These are phyloP conservation scores for Cyclanthera cordifolia DNA, from an alignment of 306 rosid genomes.

Conservation along the genomic window DNA sequence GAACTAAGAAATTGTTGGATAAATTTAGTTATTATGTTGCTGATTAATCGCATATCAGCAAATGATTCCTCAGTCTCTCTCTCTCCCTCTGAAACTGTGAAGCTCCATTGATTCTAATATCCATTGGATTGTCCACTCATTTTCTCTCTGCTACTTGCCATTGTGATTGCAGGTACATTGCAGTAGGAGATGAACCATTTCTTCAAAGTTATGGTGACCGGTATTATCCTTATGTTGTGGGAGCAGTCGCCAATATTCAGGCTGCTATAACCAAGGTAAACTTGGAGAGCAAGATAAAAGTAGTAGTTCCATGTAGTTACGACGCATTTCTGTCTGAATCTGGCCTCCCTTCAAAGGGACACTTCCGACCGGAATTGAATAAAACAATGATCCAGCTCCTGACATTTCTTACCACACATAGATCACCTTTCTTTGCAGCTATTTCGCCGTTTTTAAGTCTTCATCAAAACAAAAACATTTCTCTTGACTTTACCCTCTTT, in stretches of 20 bases:
- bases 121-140: slow-evolving; percentile 2
- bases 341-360: slow-evolving; percentile 45
- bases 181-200: slow-evolving; percentile 86
- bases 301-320: slow-evolving; percentile 88
- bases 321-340: slow-evolving; percentile 58
- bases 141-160: slow-evolving; percentile 19
- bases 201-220: slow-evolving; percentile 60
- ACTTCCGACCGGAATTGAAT: slow-evolving; percentile 66
- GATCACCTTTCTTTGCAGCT: slow-evolving; percentile 63
- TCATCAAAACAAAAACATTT: slow-evolving; percentile 56
- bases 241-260: slow-evolving; percentile 68
- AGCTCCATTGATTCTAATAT: slow-evolving; percentile 13
- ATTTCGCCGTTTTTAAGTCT: slow-evolving; percentile 54
- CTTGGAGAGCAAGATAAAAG: slow-evolving; percentile 54
- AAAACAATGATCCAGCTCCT: slow-evolving; percentile 76
- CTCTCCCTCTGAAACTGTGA: neutral
- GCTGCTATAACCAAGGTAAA: slow-evolving; percentile 52
- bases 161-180: slow-evolving; percentile 52
- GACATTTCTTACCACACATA: slow-evolving; percentile 53
- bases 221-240: slow-evolving; percentile 57
- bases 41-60: neutral
- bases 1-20: neutral
- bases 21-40: neutral
- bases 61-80: neutral
- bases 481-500: slow-evolving; percentile 62